phyloP scores from a whole-genome alignment of 2,329 filamentous ascomycete genomes.

The Fusarium dimerum region DNA sequence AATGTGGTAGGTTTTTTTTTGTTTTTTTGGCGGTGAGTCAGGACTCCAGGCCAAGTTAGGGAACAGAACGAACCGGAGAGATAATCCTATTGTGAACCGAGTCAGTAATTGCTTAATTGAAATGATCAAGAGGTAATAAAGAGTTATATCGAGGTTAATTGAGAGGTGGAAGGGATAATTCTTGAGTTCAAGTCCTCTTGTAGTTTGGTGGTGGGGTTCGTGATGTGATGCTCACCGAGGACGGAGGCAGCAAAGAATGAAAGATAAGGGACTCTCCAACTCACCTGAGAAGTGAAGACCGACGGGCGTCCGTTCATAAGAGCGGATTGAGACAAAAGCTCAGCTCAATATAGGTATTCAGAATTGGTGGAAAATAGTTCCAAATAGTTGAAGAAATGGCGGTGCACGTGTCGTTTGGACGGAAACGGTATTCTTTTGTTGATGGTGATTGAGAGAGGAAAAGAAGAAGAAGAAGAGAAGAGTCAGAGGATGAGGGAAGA shows the following conservation, averaged over 20 bases:
- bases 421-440: conserved; percentile 11
- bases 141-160: neutral
- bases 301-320: conserved; percentile 86
- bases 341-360: conserved; percentile 30
- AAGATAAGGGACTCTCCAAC: conserved; percentile 12
- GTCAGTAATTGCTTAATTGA: conserved; percentile 43
- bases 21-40: conserved; percentile 44
- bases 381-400: conserved; percentile 8
- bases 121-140: conserved; percentile 6
- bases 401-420: conserved; percentile 4
- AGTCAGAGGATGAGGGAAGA: conserved; percentile 4
- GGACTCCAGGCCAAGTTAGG: conserved; percentile 11
- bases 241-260: conserved; percentile 8
- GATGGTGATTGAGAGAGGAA: conserved; percentile 8
- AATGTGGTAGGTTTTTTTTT: conserved; percentile 4
- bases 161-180: neutral
- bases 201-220: conserved; percentile 18
- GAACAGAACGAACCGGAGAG: conserved; percentile 63
- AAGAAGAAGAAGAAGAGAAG: conserved; percentile 13
- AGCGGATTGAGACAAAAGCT: conserved; percentile 53
- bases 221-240: conserved; percentile 3
- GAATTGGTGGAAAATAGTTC: conserved; percentile 1
- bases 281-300: conserved; percentile 85
- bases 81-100: conserved; percentile 60
- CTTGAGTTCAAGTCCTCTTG: no score